Evolutionary conservation across 1,139 yeast genomes (phyloP).

Genomic region (Geotrichum candidum): DNA sequence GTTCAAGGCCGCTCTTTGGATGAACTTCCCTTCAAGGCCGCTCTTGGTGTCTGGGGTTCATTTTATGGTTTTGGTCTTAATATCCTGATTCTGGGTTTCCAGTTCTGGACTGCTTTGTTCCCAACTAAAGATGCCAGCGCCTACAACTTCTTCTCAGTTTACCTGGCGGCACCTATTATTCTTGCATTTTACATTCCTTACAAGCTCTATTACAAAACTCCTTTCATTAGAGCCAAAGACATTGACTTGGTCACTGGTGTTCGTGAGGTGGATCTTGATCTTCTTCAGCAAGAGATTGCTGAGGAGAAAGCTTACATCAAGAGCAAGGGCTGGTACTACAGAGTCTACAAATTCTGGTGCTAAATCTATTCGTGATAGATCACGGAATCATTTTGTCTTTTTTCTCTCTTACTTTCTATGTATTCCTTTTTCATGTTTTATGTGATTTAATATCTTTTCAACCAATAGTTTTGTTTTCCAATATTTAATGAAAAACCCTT

Average conservation of each 20-base stretch:
- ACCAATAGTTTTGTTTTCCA: not conserved
- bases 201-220: conserved; percentile 44
- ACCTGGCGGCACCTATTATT: conserved; percentile 51
- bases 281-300: conserved; percentile 45
- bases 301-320: conserved; percentile 42
- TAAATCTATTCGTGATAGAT: conserved; percentile 22
- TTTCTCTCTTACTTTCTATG: not conserved
- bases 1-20: conserved; percentile 56
- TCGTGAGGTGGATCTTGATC: conserved; percentile 50
- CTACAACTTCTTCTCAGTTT: conserved; percentile 43
- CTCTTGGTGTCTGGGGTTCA: conserved; percentile 68
- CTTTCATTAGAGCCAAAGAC: conserved; percentile 41
- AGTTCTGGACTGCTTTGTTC: conserved; percentile 73
- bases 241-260: conserved; percentile 53
- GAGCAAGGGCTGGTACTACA: conserved; percentile 36
- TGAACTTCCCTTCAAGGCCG: conserved; percentile 67
- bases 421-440: not conserved
- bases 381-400: not conserved
- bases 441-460: not conserved
- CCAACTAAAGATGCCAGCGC: conserved; percentile 47
- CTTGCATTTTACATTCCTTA: conserved; percentile 46
- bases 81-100: conserved; percentile 65
- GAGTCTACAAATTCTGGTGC: conserved; percentile 46
- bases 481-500: no score
- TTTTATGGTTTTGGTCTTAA: conserved; percentile 53